Base-by-base conservation (phyloP, 169 alveolate species). In the Plasmodium knowlesi region DNA sequence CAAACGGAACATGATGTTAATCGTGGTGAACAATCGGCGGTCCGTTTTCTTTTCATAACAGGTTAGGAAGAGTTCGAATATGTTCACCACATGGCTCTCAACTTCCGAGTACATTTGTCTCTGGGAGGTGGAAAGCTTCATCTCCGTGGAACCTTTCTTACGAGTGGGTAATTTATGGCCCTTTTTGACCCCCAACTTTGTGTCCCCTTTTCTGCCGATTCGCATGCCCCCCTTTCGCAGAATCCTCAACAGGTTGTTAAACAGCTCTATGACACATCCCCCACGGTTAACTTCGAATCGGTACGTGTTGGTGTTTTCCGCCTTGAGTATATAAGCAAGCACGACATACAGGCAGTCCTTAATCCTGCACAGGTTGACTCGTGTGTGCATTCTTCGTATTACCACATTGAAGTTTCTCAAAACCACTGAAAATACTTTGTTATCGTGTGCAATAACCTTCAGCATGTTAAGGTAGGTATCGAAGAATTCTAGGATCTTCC, bases 31-130 rank as follows among this genome's bases (percentile, higher is more conserved):
- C 9, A 91, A 19, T 1, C 4, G 14, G 8, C 30, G 46, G 67
- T 91, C 73, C n/a, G 57, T 39, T 82, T 91, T 91, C 34, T 80
- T 91, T 82, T 91, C 95, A 91, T 39, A 91, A 1, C 74, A 82
- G 54, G 16, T 80, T 32, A 91, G 39, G 39, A 91, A 53, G 28
- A 91, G 82, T 91, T 82, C 95, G 57, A 91, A 91, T 14, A 91
- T 82, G 32, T 32, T 30, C 37, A 91, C 25, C 6, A 91, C 54
- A 16, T 91, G 53, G n/a, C 57, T 71, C 54, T 67, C 95, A 3
- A 91, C 54, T 14, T 82, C 83, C 46, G 30, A 32, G 12, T 0
- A 37, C 12, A 19, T 10, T 81, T 82, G 71, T 90, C 53, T 67
- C 39, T 28, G 19, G 78, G 43, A 37, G 43, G 28, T 0, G 43